Evolutionary conservation across 805 yeast genomes (phyloP), one percentile per base, ranked within the genome.

Genomic region (Henningerozyma blattae): DNA sequence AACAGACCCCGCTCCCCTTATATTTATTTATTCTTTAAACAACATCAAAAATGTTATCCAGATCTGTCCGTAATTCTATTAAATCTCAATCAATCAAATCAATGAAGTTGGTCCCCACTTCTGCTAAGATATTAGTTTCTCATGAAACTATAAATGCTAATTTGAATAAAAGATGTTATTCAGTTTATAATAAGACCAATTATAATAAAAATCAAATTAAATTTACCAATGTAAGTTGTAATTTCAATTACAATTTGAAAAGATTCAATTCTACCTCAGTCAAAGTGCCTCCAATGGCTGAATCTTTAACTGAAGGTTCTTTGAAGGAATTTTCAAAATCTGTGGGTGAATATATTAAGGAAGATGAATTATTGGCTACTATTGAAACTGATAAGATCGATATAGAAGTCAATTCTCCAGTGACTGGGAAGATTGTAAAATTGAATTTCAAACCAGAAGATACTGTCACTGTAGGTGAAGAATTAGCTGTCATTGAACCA

Each of bases 371-470:
- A 44, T 68, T 91, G 47, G 97, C 97, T 38, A 87, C 96, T 44
- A 89, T 91, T 49, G 98, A 91, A 67, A 91, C 98, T 32, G 98
- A 91, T 62, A 91, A 91, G 68, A 87, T 91, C 51, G 98, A 91
- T 54, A 93, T 91, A 34, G 94, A 89, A 58, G 97, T 91, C 40
- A 89, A 86, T 58, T 77, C 98, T 5, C 97, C 98, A 41, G 70
- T 84, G 34, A 59, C 89, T 31, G 98, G 98, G 65, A 84, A 85
- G 35, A 67, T 91, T 54, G 75, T 79, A 33, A 95, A 89, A 59
- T 61, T 85, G 37, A 71, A 84, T 50, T 94, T 78, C 44, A 63
- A 65, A 27, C 82, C 85, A 27, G 97, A 89, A 29, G 95, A 85
- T 54, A 89, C 95, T 31, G 97, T 89, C 36, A 82, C 77, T 50